phyloP scores from a whole-genome alignment of 2,329 filamentous ascomycete species.

The Colletotrichum magnum region DNA sequence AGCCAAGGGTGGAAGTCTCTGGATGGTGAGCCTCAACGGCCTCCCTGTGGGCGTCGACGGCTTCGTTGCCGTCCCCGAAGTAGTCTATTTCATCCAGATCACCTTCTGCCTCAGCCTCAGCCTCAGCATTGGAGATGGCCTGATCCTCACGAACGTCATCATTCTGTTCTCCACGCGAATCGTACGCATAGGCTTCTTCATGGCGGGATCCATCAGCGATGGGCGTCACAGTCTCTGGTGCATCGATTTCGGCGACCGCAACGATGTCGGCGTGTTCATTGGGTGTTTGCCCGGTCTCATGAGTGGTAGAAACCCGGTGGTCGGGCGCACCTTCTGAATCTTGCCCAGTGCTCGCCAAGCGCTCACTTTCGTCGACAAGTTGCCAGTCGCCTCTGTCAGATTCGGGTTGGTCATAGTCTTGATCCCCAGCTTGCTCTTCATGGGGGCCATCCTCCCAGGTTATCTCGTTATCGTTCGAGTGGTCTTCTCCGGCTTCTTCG shows the following conservation, averaged over 20 bases:
- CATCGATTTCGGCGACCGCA: slow-evolving; percentile 27
- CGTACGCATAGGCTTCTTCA: no score
- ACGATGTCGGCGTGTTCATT: slow-evolving; percentile 41
- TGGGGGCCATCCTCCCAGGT: slow-evolving; percentile 39
- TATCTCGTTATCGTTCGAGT: slow-evolving; percentile 40
- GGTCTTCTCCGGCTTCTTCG: not conserved
- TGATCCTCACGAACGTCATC: no score
- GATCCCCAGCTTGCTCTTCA: slow-evolving; percentile 9
- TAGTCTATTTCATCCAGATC: slow-evolving; percentile 50
- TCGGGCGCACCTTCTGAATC: slow-evolving; percentile 28
- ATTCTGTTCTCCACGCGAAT: no score
- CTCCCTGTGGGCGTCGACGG: slow-evolving; percentile 37
- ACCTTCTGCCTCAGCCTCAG: slow-evolving; percentile 30
- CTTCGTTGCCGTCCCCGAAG: slow-evolving; percentile 54
- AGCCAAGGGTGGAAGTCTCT: not conserved
- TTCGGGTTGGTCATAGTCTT: not conserved
- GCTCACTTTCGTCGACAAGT: slow-evolving; percentile 11
- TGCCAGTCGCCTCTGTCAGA: slow-evolving; percentile 28
- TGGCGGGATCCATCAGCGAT: no score
- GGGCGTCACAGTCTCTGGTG: not conserved
- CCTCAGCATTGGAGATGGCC: no score
- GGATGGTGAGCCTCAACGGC: slow-evolving; percentile 11
- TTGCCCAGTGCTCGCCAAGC: slow-evolving; percentile 39
- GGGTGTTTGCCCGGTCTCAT: slow-evolving; percentile 40
- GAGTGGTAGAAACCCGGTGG: slow-evolving; percentile 19